Conservation (phyloP, 2,329 filamentous ascomycete species). For the Cadophora sp. region DNA sequence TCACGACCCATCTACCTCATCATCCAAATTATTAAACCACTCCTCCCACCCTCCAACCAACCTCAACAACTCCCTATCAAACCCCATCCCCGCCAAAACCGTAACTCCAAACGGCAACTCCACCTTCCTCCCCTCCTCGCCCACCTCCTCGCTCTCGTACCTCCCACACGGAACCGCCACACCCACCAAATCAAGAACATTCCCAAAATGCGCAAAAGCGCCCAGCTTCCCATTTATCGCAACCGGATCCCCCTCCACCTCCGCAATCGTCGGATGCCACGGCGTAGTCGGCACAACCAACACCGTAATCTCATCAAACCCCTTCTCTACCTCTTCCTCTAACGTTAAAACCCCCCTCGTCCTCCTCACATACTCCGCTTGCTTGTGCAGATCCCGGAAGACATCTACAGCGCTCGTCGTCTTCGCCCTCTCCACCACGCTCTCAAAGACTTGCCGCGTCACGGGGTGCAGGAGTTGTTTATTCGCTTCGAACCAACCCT, state of each 20-base stretch:
- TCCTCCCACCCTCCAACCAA: constrained; percentile 43
- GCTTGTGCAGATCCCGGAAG: constrained; percentile 55
- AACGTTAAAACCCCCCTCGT: constrained; percentile 50
- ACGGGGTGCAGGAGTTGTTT: constrained; percentile 58
- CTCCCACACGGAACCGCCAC: constrained; percentile 45
- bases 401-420: constrained; percentile 54
- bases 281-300: constrained; percentile 60
- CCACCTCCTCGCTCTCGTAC: constrained; percentile 32
- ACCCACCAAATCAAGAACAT: constrained; percentile 60
- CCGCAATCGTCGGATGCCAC: constrained; percentile 53
- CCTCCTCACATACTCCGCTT: constrained; percentile 51
- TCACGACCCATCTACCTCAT: neutral
- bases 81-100: constrained; percentile 49
- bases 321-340: constrained; percentile 22
- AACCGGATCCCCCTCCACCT: constrained; percentile 58
- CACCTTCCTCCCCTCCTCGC: constrained; percentile 25
- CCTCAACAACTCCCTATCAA: constrained; percentile 50
- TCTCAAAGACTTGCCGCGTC: constrained; percentile 53
- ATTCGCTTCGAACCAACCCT: constrained; percentile 52
- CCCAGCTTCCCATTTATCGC: constrained; percentile 56
- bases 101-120: constrained; percentile 54
- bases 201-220: constrained; percentile 60
- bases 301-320: constrained; percentile 46
- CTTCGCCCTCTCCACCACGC: constrained; percentile 45
- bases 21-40: constrained; percentile 28